Percentiles rank a stretch among this genome's conserved stretches.
Conservation (phyloP, 164 flowering plant species). For the Macadamia integrifolia region DNA sequence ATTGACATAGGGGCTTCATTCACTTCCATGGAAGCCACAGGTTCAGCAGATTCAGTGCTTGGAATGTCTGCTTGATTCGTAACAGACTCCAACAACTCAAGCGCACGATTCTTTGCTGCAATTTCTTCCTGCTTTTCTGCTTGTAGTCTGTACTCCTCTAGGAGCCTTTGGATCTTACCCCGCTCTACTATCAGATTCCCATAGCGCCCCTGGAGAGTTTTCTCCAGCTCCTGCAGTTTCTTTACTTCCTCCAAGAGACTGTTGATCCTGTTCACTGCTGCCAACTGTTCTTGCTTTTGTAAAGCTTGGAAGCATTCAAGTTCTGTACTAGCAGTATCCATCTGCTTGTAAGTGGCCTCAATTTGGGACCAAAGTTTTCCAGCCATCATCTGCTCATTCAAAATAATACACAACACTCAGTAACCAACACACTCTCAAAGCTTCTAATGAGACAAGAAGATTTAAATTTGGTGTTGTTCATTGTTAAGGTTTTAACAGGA, state of each 20-base stretch:
- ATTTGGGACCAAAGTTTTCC: conserved; percentile 67
- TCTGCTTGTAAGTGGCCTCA: conserved; percentile 77
- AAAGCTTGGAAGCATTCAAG: conserved; percentile 86
- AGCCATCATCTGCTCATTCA: conserved; percentile 48
- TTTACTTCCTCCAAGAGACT: conserved; percentile 71
- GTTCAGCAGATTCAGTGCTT: conserved; percentile 11
- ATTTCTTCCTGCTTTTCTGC: conserved; percentile 49
- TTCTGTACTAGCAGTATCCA: conserved; percentile 88
- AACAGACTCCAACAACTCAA: conserved; percentile 18
- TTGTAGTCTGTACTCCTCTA: conserved; percentile 37
- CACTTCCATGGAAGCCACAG: not conserved
- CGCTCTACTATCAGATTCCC: conserved; percentile 55
- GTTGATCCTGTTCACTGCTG: conserved; percentile 66
- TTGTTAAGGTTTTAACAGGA: not conserved
- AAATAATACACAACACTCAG: not conserved
- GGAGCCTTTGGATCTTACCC: conserved; percentile 41
- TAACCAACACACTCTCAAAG: no score
- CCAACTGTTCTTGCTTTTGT: conserved; percentile 74
- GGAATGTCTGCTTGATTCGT: conserved; percentile 10
- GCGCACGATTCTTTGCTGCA: conserved; percentile 35
- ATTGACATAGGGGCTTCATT: conserved; percentile 3
- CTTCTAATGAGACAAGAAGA: not conserved
- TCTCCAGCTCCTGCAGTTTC: conserved; percentile 87
- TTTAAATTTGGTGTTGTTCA: not conserved
- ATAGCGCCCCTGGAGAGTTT: conserved; percentile 57